Evolutionary conservation across 2,329 filamentous ascomycete species (phyloP).

Genomic region (Cryphonectria parasitica): DNA sequence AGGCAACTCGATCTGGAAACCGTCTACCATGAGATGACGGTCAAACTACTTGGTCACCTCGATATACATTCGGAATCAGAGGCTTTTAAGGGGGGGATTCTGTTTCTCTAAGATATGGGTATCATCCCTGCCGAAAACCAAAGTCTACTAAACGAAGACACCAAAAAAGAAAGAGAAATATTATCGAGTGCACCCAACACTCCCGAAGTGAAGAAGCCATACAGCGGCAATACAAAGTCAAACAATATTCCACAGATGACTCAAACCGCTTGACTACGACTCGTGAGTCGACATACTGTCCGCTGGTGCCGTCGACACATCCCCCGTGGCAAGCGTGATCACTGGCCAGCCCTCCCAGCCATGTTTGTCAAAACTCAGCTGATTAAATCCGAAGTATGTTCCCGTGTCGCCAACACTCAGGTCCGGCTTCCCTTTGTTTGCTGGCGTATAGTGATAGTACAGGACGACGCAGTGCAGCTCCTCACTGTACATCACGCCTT

Average conservation of each 20-base stretch:
- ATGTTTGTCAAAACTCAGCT: constrained; percentile 2
- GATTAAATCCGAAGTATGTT: constrained; percentile 12
- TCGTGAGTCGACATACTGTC: background rate
- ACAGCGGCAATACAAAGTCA: background rate
- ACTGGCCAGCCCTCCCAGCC: constrained; percentile 13
- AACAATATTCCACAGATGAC: background rate
- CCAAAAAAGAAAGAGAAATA: background rate
- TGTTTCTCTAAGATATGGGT: background rate
- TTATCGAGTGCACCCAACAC: background rate
- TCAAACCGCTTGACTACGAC: background rate
- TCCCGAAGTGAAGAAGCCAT: background rate
- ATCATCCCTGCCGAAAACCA: constrained; percentile 9
- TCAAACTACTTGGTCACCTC: background rate
- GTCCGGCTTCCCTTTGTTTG: background rate
- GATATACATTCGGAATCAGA: background rate
- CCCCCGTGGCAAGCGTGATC: background rate
- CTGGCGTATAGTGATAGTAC: constrained; percentile 61
- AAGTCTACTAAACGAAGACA: background rate
- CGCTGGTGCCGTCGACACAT: background rate
- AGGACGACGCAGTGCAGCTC: constrained; percentile 53
- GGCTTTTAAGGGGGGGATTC: background rate
- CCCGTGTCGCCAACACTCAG: constrained; percentile 1
- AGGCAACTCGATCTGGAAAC: constrained; percentile 65
- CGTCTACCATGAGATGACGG: constrained; percentile 56
- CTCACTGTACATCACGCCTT: constrained; percentile 58